A percentile compares a stretch with the other conserved stretches of the same genome.
Conservation (phyloP, 345 rosid species). For the Gynandropsis gynandra region DNA sequence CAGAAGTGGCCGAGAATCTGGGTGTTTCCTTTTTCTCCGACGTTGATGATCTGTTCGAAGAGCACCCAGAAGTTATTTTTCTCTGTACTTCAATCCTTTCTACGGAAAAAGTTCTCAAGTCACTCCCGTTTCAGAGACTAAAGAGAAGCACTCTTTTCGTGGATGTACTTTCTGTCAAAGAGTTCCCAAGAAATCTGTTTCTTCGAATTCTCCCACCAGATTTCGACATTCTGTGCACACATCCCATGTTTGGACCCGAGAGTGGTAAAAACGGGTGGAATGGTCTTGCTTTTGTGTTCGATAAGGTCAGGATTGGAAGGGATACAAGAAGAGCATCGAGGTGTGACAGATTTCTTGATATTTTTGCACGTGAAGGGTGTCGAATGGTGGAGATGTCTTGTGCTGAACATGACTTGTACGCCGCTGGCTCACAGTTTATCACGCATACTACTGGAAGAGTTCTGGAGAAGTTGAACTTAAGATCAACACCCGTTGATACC, state of each 20-base stretch:
- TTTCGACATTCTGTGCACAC: slow-evolving; percentile 71
- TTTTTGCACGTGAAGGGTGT: slow-evolving; percentile 69
- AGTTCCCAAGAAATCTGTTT: slow-evolving; percentile 58
- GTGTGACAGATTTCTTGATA: slow-evolving; percentile 50
- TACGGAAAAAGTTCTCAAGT: slow-evolving; percentile 58
- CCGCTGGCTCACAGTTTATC: slow-evolving; percentile 81
- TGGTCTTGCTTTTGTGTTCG: slow-evolving; percentile 58
- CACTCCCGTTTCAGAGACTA: slow-evolving; percentile 64
- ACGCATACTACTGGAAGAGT: slow-evolving; percentile 74
- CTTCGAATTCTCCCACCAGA: slow-evolving; percentile 44
- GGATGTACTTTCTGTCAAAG: slow-evolving; percentile 84
- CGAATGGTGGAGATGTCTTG: slow-evolving; percentile 84
- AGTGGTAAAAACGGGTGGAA: slow-evolving; percentile 79
- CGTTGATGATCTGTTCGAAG: slow-evolving; percentile 67
- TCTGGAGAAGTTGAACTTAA: slow-evolving; percentile 56
- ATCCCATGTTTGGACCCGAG: slow-evolving; percentile 88
- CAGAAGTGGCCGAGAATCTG: slow-evolving; percentile 40
- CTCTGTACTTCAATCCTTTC: slow-evolving; percentile 75
- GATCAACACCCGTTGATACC: slow-evolving; percentile 56
- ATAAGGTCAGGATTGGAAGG: slow-evolving; percentile 58
- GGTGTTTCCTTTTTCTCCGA: slow-evolving; percentile 53
- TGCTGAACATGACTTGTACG: slow-evolving; percentile 74
- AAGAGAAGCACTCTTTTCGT: slow-evolving; percentile 79
- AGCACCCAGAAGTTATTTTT: slow-evolving; percentile 74
- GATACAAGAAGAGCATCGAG: slow-evolving; percentile 41